These are phyloP conservation scores for Solanum chaucha DNA, from an alignment of 257 asterid genomes.

Conservation along the genomic window DNA sequence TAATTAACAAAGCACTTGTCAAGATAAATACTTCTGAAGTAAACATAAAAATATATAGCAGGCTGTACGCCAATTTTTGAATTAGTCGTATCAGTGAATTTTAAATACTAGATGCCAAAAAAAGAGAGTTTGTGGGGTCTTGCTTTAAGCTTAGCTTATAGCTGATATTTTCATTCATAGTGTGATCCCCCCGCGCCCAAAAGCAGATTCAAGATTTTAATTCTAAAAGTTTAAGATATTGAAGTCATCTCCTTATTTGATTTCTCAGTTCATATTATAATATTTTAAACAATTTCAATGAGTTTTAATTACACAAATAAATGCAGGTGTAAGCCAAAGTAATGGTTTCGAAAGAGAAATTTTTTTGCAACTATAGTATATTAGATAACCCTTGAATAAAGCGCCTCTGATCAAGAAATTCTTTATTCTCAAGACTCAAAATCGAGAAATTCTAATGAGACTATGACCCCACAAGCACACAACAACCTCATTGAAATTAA, in stretches of 20 bases:
- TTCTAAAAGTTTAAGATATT: background rate
- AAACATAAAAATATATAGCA: no score
- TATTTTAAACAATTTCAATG: background rate
- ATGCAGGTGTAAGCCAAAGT: background rate
- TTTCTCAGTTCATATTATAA: background rate
- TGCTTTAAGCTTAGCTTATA: no score
- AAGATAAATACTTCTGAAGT: no score
- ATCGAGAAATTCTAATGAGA: background rate
- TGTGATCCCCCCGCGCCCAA: no score
- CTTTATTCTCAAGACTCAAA: background rate
- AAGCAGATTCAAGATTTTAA: background rate
- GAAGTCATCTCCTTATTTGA: background rate
- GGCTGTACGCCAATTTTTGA: no score
- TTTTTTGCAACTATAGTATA: background rate
- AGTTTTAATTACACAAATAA: background rate
- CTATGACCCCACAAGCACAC: background rate
- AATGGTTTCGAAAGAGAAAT: no score
- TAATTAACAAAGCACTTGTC: no score
- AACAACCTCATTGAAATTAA: background rate
- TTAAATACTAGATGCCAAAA: no score
- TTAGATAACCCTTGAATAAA: background rate
- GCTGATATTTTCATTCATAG: no score
- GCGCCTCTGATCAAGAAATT: fast-evolving
- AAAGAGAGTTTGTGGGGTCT: no score
- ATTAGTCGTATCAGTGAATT: no score